Evolutionary conservation across 805 yeast species (phyloP), one percentile per base, ranked within the genome.

Genomic region (Candida ulmi): DNA sequence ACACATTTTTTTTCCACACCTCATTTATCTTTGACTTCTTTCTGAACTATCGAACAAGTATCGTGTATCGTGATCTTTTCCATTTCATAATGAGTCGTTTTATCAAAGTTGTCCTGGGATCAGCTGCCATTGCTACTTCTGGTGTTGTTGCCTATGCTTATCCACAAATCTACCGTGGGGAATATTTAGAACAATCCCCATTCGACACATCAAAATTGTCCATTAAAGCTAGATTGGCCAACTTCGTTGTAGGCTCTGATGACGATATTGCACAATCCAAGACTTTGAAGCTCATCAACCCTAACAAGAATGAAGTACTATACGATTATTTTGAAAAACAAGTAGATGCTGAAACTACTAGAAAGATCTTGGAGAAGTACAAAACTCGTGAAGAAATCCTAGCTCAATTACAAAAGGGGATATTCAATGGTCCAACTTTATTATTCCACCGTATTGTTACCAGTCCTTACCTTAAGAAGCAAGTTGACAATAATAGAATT

Each of bases 391-490:
- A 53, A 8, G 58, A 50, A 28, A 21, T 51, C 5, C 36, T 53
- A 9, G 42, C 41, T 11, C 42, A 45, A 1, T 41, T 53, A 34
- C 52, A 53, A 32, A 48, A 38, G 23, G 55, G 52, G 2, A 33
- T 47, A 9, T 51, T 51, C 26, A 27, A 39, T 9, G 55, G 56
- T 12, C 54, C 55, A 23, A 47, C 55, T 7, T 35, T 53, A 8
- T 44, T 42, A 40, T 46, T 50, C 11, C 56, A 53, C 35, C 41
- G 54, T 41, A 45, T 45, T 21, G 16, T 53, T 15, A 36, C 51
- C 13, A 36, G 47, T 4, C 47, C 47, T 11, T 53, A 51, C 26
- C 38, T 51, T 16, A 43, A 51, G 23, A 33, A 34, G 5, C 37
- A 39, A 9, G 35, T 32, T 13, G 36, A 40, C 21, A 9, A 19